Percentiles rank a stretch among this genome's conserved stretches.
These are phyloP conservation scores for Brassica napus DNA, from an alignment of 345 rosid species.

Conservation along the genomic window Da-Ae NC_063446.1:8621001-8621500, in stretches of 20 bases:
- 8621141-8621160: background rate
- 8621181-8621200: background rate
- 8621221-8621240: background rate
- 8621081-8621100: background rate
- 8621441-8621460: conserved; percentile 28
- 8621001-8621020: conserved; percentile 12
- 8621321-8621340: background rate
- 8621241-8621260: background rate
- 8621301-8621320: background rate
- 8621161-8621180: background rate
- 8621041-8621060: background rate
- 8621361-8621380: conserved; percentile 1
- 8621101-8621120: background rate
- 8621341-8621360: conserved; percentile 2
- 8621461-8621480: conserved; percentile 31
- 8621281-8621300: conserved; percentile 1
- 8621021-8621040: conserved; percentile 4
- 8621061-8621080: background rate
- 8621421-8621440: background rate
- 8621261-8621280: background rate
- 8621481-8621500: conserved; percentile 28
- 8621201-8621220: background rate
- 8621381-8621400: background rate
- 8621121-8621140: background rate
- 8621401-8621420: background rate